Evolutionary conservation across 2,329 filamentous ascomycete species (phyloP).

Genomic region (Trichophyton equinum): DNA sequence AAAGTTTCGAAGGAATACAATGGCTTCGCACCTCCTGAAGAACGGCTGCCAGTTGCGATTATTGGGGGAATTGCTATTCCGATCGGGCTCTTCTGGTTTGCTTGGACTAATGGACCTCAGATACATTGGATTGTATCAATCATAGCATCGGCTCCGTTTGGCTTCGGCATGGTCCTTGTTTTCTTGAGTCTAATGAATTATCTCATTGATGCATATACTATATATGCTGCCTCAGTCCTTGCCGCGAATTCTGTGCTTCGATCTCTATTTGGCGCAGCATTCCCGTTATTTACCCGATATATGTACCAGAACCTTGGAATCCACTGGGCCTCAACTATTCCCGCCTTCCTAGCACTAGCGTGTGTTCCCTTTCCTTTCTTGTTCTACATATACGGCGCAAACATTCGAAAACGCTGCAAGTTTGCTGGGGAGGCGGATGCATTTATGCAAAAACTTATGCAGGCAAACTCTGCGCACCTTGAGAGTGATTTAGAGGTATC

Average conservation of each 20-base stretch:
- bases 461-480: neutral
- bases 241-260: constrained; percentile 70
- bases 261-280: constrained; percentile 63
- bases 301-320: constrained; percentile 47
- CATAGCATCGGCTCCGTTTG: constrained; percentile 41
- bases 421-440: constrained; percentile 55
- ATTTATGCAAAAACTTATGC: constrained; percentile 40
- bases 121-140: constrained; percentile 46
- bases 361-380: constrained; percentile 65
- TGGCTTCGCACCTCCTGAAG: constrained; percentile 53
- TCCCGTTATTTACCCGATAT: constrained; percentile 58
- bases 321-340: constrained; percentile 63
- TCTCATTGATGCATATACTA: constrained; percentile 56
- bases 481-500: constrained; percentile 1
- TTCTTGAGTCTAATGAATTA: constrained; percentile 57
- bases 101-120: constrained; percentile 48
- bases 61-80: constrained; percentile 52
- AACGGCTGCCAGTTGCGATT: constrained; percentile 50
- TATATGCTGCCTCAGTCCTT: constrained; percentile 63
- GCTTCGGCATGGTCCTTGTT: constrained; percentile 45
- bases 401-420: constrained; percentile 55
- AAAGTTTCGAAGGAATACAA: constrained; percentile 33
- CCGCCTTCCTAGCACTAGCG: constrained; percentile 58
- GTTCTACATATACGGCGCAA: constrained; percentile 58
- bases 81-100: constrained; percentile 54